phyloP scores from a whole-genome alignment of 495 filamentous ascomycete genomes.

The Corynascus novoguineensis region DNA sequence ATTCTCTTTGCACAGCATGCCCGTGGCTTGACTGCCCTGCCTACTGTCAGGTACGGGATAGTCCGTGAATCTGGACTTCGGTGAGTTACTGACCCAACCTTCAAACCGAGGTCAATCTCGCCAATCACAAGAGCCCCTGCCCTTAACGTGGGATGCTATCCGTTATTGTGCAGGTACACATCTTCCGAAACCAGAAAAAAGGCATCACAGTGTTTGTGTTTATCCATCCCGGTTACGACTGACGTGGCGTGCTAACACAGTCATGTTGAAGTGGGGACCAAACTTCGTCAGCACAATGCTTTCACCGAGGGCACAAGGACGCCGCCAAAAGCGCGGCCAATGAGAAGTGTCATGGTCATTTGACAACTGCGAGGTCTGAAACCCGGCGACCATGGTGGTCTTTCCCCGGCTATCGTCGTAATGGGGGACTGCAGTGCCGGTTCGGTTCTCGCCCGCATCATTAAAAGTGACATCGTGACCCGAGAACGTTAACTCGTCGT shows the following conservation, averaged over 20 bases:
- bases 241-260: neutral
- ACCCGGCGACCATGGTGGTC: conserved; percentile 9
- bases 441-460: conserved; percentile 10
- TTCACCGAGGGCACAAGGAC: conserved; percentile 5
- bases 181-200: neutral
- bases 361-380: conserved; percentile 16
- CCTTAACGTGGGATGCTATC: neutral
- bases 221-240: neutral
- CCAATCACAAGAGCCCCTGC: neutral
- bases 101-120: neutral
- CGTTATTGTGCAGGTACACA: neutral
- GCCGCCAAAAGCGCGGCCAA: neutral
- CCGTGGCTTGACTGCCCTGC: neutral
- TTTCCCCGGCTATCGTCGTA: conserved; percentile 17
- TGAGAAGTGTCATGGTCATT: conserved; percentile 14
- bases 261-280: neutral
- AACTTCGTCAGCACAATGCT: neutral
- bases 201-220: neutral
- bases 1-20: conserved; percentile 8
- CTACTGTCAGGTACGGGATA: neutral
- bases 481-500: conserved; percentile 22
- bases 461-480: conserved; percentile 19
- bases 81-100: neutral
- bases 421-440: conserved; percentile 10
- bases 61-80: neutral